Base-by-base conservation (phyloP, 352 stramenopile genomes). In the Phytophthora sp. region DNA sequence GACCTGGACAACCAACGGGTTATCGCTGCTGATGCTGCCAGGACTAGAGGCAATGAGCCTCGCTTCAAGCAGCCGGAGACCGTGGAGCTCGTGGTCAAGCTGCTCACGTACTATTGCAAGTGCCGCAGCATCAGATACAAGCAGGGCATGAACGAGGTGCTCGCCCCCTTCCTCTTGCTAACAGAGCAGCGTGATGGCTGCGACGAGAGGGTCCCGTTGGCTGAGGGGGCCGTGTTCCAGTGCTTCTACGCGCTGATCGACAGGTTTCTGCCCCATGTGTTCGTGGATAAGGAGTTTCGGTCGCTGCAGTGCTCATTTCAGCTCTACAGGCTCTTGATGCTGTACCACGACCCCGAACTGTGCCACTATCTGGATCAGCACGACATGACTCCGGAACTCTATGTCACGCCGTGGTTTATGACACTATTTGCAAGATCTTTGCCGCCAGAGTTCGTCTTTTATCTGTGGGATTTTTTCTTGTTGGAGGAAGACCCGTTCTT, bases 41-140 rank as follows among this genome's bases (percentile, higher is more conserved):
- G 93, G 35, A 98, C 93, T 3, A 78, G 93, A 24, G 78, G 85
- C 33, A 84, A 93, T 23, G 88, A 98, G 38, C 66, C 73, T 57
- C 73, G 82, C 29, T 97, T 97, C 63, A 67, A 88, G 36, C 70
- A 86, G 56, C 77, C 78, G 0, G 74, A 89, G 63, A 95, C 91
- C 4, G 68, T 93, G 52, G 87, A 89, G 39, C 65, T 84, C 9
- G 76, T 98, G 51, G 68, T 74, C 9, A 90, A 94, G 63, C 66
- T 98, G 53, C 77, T 98, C 29, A 98, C 93, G 13, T 97, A 95
- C 64, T 97, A 98, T 69, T 97, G 93, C 87, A 98, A 98, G 63
- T 83, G 77, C 51, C 85, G 92, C 45, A 91, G 73, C 35, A 84
- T 97, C 50, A 69, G 76, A 20, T 98, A 98, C 87, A 98, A 98